Evolutionary conservation across 371 early-diverging fungal genomes (phyloP).

Genomic region (Mortierella sp.): DNA sequence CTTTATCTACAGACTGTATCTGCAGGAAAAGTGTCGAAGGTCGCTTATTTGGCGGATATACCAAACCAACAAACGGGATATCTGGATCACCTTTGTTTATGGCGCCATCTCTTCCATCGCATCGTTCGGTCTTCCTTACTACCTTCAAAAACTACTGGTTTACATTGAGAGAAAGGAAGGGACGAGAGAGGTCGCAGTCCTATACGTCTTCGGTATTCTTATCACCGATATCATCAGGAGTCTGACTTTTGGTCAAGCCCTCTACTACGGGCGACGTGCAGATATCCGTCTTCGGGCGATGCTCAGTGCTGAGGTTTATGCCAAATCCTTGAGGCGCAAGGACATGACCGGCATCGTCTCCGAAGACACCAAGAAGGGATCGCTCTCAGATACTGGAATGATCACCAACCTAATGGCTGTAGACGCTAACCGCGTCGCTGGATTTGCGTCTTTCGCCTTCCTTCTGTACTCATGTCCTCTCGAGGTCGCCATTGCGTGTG

Average conservation of each 20-base stretch:
- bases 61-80: constrained; percentile 32
- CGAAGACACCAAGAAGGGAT: background rate
- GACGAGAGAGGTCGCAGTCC: constrained; percentile 55
- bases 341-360: constrained; percentile 56
- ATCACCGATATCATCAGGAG: constrained; percentile 54
- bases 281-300: constrained; percentile 58
- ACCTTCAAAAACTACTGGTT: constrained; percentile 56
- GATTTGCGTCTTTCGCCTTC: no score
- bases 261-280: constrained; percentile 54
- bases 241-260: constrained; percentile 55
- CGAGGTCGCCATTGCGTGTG: constrained; percentile 57
- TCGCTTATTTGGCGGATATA: constrained; percentile 47
- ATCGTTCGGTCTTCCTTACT: constrained; percentile 58
- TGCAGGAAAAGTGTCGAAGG: constrained; percentile 6
- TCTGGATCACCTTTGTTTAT: constrained; percentile 39
- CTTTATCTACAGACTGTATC: constrained; percentile 11
- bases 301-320: constrained; percentile 69
- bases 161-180: constrained; percentile 53
- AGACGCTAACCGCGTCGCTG: constrained; percentile 56
- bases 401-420: constrained; percentile 74
- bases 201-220: constrained; percentile 61
- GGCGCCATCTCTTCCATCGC: constrained; percentile 54
- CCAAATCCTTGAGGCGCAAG: constrained; percentile 66
- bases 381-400: constrained; percentile 73
- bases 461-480: constrained; percentile 57